Conservation (phyloP, 176 grass and related monocot species). For the Triticum timopheevii region DNA sequence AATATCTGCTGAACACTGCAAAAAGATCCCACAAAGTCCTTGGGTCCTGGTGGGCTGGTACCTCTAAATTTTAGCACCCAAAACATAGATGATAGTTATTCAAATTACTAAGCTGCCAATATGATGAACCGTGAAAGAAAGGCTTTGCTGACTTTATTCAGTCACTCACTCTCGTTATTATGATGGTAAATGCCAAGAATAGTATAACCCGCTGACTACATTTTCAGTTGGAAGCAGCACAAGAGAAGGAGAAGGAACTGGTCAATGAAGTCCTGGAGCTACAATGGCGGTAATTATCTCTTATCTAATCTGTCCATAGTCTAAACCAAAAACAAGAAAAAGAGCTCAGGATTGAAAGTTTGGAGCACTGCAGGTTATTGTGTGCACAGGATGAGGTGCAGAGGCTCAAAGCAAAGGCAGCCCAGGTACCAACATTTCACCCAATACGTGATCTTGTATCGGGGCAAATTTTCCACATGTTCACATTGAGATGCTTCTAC, state of each 20-base stretch:
- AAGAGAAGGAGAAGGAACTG: slow-evolving; percentile 84
- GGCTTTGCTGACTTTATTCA: background rate
- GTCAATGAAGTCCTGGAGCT: slow-evolving; percentile 69
- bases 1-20: background rate
- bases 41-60: background rate
- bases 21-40: background rate
- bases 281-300: slow-evolving; percentile 74
- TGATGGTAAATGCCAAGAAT: background rate
- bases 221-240: slow-evolving; percentile 79
- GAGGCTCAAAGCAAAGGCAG: slow-evolving; percentile 76
- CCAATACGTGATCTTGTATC: background rate
- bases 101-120: background rate
- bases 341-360: background rate
- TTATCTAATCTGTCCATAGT: background rate
- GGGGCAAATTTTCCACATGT: background rate
- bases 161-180: background rate
- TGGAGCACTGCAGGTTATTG: slow-evolving; percentile 53
- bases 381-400: slow-evolving; percentile 74
- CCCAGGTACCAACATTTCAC: slow-evolving; percentile 39
- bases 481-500: slow-evolving; percentile 11
- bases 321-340: background rate
- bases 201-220: background rate
- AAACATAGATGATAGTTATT: background rate
- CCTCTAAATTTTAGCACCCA: background rate
- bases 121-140: background rate